Evolutionary conservation across 192 early-diverging fungal species (phyloP).

Genomic region (Funneliformis mosseae): DNA sequence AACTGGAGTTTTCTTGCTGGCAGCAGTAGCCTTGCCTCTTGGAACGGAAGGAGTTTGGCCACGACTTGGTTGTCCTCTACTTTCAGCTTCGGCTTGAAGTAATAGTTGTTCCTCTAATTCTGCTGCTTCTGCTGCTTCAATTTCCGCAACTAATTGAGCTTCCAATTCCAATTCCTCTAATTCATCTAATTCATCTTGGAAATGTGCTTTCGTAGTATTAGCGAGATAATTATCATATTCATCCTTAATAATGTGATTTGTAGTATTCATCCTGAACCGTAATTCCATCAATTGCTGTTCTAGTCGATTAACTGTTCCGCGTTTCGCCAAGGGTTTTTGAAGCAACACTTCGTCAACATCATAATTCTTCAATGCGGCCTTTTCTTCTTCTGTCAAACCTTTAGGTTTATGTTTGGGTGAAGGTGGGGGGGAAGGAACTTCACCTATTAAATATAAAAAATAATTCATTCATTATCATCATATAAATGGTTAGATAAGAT

Average conservation of each 20-base stretch:
- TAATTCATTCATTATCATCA: background rate
- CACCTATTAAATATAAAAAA: background rate
- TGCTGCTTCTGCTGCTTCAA: background rate
- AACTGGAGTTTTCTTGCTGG: background rate
- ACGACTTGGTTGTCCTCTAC: background rate
- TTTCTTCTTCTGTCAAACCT: background rate
- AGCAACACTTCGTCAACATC: constrained; percentile 18
- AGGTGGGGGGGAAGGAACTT: constrained; percentile 6
- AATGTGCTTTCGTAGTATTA: background rate
- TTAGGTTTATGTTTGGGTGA: background rate
- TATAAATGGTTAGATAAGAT: background rate
- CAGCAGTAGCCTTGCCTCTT: background rate
- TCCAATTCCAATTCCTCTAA: background rate
- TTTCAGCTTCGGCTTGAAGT: background rate
- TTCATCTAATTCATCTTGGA: background rate
- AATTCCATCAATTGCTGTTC: constrained; percentile 38
- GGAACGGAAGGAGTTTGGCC: background rate
- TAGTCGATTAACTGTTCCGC: constrained; percentile 37
- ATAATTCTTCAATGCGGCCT: background rate
- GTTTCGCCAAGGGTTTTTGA: constrained; percentile 22
- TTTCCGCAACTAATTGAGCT: background rate
- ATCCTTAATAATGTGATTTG: constrained; percentile 11
- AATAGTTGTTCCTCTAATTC: background rate
- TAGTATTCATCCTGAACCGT: constrained; percentile 24
- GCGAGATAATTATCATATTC: constrained; percentile 24